Conservation (phyloP, 306 rosid genomes). For the Vicia villosa region DNA sequence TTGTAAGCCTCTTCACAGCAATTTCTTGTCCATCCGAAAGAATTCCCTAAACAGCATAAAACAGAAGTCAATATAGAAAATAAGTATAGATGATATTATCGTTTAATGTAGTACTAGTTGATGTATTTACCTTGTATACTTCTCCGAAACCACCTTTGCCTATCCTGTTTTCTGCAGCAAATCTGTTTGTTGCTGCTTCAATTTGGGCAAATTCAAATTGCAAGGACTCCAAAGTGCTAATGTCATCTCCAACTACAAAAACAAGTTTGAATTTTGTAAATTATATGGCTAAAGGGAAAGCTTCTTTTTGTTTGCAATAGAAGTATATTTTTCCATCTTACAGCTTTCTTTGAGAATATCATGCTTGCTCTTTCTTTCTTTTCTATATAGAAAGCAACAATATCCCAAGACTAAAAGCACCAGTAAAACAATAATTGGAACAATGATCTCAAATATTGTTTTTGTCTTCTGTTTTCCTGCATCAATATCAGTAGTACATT, state of each 20-base stretch:
- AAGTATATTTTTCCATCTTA: slow-evolving; percentile 13
- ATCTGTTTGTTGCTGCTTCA: slow-evolving; percentile 56
- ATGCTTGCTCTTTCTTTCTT: slow-evolving; percentile 32
- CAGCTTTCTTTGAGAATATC: slow-evolving; percentile 53
- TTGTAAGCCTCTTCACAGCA: slow-evolving; percentile 68
- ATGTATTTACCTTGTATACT: slow-evolving; percentile 55
- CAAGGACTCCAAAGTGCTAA: slow-evolving; percentile 42
- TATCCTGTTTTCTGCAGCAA: slow-evolving; percentile 42
- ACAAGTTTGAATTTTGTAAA: slow-evolving; percentile 21
- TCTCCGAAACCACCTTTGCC: slow-evolving; percentile 70
- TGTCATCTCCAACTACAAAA: slow-evolving; percentile 40
- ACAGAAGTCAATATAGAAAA: not conserved
- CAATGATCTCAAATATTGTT: slow-evolving; percentile 9
- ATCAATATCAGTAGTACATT: slow-evolving; percentile 17
- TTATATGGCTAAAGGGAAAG: slow-evolving; percentile 21
- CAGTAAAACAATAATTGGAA: slow-evolving; percentile 32
- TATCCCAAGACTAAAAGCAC: slow-evolving; percentile 33
- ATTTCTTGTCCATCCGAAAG: slow-evolving; percentile 50
- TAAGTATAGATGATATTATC: not conserved
- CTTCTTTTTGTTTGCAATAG: slow-evolving; percentile 1
- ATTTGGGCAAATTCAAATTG: slow-evolving; percentile 48
- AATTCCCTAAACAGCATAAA: slow-evolving; percentile 40
- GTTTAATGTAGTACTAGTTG: not conserved
- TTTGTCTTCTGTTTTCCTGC: slow-evolving; percentile 43
- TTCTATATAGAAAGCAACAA: slow-evolving; percentile 27